These are phyloP conservation scores for Endocalyx cinctus DNA, from an alignment of 2,329 filamentous ascomycete species.

Conservation along the genomic window DNA sequence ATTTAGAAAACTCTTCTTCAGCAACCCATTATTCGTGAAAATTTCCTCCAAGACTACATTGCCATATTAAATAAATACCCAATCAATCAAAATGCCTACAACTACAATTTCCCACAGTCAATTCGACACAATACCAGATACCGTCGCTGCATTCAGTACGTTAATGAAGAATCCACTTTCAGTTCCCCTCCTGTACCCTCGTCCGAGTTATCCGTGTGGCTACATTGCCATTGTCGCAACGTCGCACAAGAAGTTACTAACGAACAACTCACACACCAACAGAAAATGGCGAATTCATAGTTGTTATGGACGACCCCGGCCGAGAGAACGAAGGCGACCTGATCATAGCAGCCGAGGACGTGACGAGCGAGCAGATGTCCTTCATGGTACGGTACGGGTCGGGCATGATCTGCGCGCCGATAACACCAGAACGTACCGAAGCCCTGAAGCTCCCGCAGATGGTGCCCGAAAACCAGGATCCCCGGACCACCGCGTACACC, in stretches of 20 bases:
- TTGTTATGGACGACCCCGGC: slow-evolving; percentile 86
- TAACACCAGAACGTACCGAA: slow-evolving; percentile 64
- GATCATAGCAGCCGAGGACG: slow-evolving; percentile 81
- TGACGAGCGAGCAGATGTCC: slow-evolving; percentile 87
- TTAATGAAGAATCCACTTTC: slow-evolving; percentile 4
- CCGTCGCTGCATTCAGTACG: slow-evolving; percentile 61
- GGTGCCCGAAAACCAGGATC: slow-evolving; percentile 72
- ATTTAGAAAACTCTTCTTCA: no score
- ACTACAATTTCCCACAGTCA: slow-evolving; percentile 45
- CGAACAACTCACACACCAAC: no score
- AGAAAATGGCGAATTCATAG: slow-evolving; percentile 85
- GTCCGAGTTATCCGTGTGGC: no score
- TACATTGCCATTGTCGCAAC: no score
- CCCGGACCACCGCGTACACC: slow-evolving; percentile 89
- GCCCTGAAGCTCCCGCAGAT: slow-evolving; percentile 81
- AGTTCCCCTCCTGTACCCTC: slow-evolving; percentile 4
- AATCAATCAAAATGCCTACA: slow-evolving; percentile 42
- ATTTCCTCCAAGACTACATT: no score
- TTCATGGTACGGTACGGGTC: slow-evolving; percentile 92
- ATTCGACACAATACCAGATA: slow-evolving; percentile 63
- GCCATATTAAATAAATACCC: no score
- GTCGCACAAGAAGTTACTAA: no score
- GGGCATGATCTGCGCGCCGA: slow-evolving; percentile 85
- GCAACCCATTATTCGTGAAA: no score
- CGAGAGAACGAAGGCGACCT: slow-evolving; percentile 98